These are phyloP conservation scores for Dioszegia aurantiaca DNA, from an alignment of 768 basidiomycete genomes.

Conservation along the genomic window DNA sequence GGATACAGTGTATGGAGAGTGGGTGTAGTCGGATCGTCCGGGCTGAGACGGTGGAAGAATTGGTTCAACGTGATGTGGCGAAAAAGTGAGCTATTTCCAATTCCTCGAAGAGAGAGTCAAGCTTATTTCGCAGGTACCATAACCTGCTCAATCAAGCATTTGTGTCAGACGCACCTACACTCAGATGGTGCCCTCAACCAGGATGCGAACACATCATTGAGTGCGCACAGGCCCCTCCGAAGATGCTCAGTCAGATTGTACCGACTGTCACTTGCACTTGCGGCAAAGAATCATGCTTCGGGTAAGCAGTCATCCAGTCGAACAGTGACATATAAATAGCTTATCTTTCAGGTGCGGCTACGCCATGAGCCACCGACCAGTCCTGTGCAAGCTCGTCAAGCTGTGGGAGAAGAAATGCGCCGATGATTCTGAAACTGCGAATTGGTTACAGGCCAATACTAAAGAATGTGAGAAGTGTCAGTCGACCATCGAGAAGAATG, in stretches of 20 bases:
- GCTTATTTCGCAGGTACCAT: constrained; percentile 60
- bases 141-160: constrained; percentile 86
- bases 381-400: constrained; percentile 80
- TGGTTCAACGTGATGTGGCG: constrained; percentile 58
- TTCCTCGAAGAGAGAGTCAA: neutral
- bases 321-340: constrained; percentile 13
- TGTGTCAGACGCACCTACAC: constrained; percentile 73
- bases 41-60: constrained; percentile 54
- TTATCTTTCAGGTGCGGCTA: constrained; percentile 60
- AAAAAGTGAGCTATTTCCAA: constrained; percentile 54
- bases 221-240: constrained; percentile 75
- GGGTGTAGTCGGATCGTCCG: constrained; percentile 54
- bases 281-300: constrained; percentile 85
- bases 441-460: constrained; percentile 99
- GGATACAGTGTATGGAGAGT: constrained; percentile 55
- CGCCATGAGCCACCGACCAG: constrained; percentile 84
- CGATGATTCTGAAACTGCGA: constrained; percentile 96
- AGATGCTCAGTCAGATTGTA: constrained; percentile 72
- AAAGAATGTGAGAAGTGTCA: constrained; percentile 96
- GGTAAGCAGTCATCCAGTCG: constrained; percentile 48
- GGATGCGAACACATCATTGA: constrained; percentile 91
- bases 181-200: constrained; percentile 95
- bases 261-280: constrained; percentile 86
- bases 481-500: constrained; percentile 99
- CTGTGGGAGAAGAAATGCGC: constrained; percentile 96